Evolutionary conservation across 441 rosid genomes (phyloP), one percentile per base, ranked within the genome.

Genomic region (Erysimum pusillum): DNA sequence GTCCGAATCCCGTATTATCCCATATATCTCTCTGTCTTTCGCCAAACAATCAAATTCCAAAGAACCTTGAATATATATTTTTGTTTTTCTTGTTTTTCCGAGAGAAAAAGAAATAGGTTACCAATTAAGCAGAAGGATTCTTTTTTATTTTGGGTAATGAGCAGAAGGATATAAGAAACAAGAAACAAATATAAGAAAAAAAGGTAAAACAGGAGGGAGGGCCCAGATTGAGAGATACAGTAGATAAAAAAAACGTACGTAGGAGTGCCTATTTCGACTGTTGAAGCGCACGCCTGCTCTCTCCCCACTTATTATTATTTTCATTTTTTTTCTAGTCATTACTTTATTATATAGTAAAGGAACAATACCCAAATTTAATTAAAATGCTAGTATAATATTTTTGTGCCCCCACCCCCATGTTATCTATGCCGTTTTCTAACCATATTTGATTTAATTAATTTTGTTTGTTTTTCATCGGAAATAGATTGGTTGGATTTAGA

Each of bases 211-310:
- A 38, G 25, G 39, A 34, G 54, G 36, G 38, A 49, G 49, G 73
- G 42, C 73, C 78, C 78, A 58, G 52, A n/a, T 32, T 6, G 51
- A 58, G 34, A n/a, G n/a, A n/a, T n/a, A n/a, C n/a, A n/a, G n/a
- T n/a, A n/a, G n/a, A n/a, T n/a, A n/a, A n/a, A n/a, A n/a, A n/a
- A n/a, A n/a, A n/a, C n/a, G n/a, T n/a, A n/a, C n/a, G n/a, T n/a
- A n/a, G n/a, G 67, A 48, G 67, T 6, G 53, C 52, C 52, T 66
- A 39, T 48, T 41, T 61, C 32, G 38, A 76, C 74, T 76, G 63
- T 76, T 76, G 48, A 68, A 68, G 57, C 69, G 79, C 79, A 76
- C 74, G 79, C 74, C 74, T 69, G 56, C 57, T 35, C 46, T 65
- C 39, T 0, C 57, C 28, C 58, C 65, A 57, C 66, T 36, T 60